These are phyloP conservation scores for Amanita pseudoporphyria DNA, from an alignment of 768 basidiomycete genomes.

Conservation along the genomic window DNA sequence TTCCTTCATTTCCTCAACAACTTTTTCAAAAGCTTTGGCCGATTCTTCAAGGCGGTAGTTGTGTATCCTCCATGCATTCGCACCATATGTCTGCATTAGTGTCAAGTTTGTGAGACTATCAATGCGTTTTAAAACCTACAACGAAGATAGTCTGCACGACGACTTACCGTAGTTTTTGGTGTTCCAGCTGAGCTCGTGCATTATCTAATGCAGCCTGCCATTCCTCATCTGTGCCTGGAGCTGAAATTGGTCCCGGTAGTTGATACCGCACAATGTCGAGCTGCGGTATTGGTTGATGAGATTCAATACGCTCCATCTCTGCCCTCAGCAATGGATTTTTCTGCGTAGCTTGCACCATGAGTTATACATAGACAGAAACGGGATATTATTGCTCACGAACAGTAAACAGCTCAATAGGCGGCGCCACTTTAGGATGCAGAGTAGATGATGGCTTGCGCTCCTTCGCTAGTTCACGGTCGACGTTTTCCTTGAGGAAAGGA, in stretches of 20 bases:
- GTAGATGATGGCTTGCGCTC: constrained; percentile 49
- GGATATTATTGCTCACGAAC: constrained; percentile 39
- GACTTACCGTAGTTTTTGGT: constrained; percentile 66
- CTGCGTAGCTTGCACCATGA: constrained; percentile 24
- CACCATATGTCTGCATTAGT: constrained; percentile 76
- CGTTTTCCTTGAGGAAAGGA: constrained; percentile 63
- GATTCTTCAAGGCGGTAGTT: constrained; percentile 82
- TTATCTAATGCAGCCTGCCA: constrained; percentile 71
- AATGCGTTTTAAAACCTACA: constrained; percentile 8
- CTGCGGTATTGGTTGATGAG: constrained; percentile 51
- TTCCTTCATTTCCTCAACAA: constrained; percentile 71
- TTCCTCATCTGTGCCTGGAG: constrained; percentile 60
- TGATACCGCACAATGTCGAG: constrained; percentile 70
- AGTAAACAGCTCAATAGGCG: constrained; percentile 53
- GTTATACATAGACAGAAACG: not conserved
- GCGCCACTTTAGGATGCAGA: constrained; percentile 69
- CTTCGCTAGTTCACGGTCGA: constrained; percentile 67
- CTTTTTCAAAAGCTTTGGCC: constrained; percentile 59
- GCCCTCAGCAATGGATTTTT: constrained; percentile 59
- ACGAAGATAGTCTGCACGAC: not conserved
- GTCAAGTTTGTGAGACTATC: constrained; percentile 74
- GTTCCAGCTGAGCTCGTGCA: constrained; percentile 76
- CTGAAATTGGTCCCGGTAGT: constrained; percentile 54
- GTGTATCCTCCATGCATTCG: constrained; percentile 87
- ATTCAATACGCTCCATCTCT: constrained; percentile 68